Conservation (phyloP, 805 yeast genomes). For the Candida arabinofermentans region DNA sequence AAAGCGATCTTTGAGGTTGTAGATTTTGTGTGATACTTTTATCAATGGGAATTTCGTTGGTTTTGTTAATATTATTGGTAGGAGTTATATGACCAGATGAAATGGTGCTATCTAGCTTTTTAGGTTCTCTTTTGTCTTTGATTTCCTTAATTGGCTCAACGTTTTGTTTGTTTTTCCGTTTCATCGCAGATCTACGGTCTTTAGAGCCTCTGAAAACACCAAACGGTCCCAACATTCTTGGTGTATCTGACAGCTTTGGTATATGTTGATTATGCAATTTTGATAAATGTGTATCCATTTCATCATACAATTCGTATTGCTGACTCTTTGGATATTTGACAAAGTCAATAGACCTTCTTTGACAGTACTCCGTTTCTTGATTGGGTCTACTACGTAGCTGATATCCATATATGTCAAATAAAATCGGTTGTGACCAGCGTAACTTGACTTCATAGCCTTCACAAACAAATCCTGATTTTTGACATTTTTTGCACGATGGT, state of each 20-base stretch:
- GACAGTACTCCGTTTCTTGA: constrained; percentile 50
- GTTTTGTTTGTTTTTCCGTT: constrained; percentile 15
- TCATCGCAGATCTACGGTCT: constrained; percentile 12
- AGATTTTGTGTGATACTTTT: background rate
- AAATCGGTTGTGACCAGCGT: constrained; percentile 66
- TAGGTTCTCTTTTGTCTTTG: too few species aligned
- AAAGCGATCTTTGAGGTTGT: background rate
- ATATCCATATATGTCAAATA: constrained; percentile 44
- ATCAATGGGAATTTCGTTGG: background rate
- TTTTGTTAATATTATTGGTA: constrained; percentile 1
- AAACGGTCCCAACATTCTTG: constrained; percentile 60
- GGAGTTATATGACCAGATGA: too few species aligned
- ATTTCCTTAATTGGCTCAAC: constrained; percentile 5
- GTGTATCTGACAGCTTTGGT: constrained; percentile 33
- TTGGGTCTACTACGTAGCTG: constrained; percentile 31
- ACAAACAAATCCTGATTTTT: constrained; percentile 61
- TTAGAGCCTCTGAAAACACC: constrained; percentile 64
- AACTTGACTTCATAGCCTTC: constrained; percentile 82
- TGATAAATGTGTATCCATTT: constrained; percentile 70
- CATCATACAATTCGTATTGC: constrained; percentile 69
- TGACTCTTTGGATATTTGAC: constrained; percentile 62
- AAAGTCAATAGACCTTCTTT: constrained; percentile 67
- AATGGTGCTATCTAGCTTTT: too few species aligned
- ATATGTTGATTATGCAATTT: constrained; percentile 45
- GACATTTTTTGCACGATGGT: constrained; percentile 72